Evolutionary conservation across 1,284 basidiomycete species (phyloP).

Genomic region (Malassezia cuniculi): DNA sequence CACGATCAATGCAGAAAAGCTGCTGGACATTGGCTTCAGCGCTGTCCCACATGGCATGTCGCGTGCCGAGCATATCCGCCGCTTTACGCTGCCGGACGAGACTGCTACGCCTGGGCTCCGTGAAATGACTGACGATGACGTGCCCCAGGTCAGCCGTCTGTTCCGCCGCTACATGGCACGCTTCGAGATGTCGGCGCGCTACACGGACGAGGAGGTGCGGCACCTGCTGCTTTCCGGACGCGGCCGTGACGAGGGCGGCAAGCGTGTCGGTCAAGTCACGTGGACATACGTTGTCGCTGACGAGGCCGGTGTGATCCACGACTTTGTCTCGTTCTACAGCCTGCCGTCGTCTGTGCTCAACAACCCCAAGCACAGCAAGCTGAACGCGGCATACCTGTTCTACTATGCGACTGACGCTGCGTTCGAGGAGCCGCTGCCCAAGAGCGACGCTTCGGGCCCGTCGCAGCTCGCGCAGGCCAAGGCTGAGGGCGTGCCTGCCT

Average conservation of each 20-base stretch:
- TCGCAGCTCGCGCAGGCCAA: slow-evolving; percentile 3
- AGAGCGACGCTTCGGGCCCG: slow-evolving; percentile 3
- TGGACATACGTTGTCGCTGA: slow-evolving; percentile 94
- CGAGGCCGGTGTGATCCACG: slow-evolving; percentile 70
- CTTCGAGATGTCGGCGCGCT: slow-evolving; percentile 70
- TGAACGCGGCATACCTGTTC: slow-evolving; percentile 83
- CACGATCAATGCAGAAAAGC: slow-evolving; percentile 76
- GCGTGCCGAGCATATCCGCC: slow-evolving; percentile 22
- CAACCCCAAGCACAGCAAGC: slow-evolving; percentile 50
- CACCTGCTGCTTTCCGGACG: slow-evolving; percentile 80
- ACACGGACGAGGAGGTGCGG: slow-evolving; percentile 64
- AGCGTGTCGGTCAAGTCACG: slow-evolving; percentile 61
- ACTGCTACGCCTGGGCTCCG: slow-evolving; percentile 51
- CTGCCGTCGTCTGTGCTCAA: slow-evolving; percentile 78
- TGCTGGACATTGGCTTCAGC: slow-evolving; percentile 84
- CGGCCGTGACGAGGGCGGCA: slow-evolving; percentile 52
- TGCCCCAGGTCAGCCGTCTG: slow-evolving; percentile 61
- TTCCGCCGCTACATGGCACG: slow-evolving; percentile 68
- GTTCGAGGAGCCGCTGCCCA: slow-evolving; percentile 7
- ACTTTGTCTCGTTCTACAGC: slow-evolving; percentile 92
- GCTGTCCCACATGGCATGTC: slow-evolving; percentile 46
- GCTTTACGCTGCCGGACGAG: slow-evolving; percentile 23
- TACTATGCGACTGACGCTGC: slow-evolving; percentile 56
- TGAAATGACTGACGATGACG: slow-evolving; percentile 73
- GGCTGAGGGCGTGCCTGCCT: slow-evolving; percentile 8